These are phyloP conservation scores for Exophiala oligosperma DNA, from an alignment of 2,329 filamentous ascomycete genomes.

Conservation along the genomic window DNA sequence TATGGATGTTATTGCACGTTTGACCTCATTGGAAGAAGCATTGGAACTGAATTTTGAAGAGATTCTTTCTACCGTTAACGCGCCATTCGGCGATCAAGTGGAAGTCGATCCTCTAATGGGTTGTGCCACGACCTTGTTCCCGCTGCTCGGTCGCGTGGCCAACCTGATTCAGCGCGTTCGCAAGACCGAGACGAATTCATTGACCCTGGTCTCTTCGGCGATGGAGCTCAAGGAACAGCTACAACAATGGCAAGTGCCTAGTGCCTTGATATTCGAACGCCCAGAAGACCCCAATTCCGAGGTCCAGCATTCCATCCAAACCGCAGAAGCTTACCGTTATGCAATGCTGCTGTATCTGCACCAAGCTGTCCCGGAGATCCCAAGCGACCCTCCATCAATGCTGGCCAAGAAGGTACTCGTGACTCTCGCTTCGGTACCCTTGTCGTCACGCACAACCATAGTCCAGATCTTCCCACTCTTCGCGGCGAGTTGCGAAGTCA, in stretches of 20 bases:
- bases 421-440: constrained; percentile 63
- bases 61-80: constrained; percentile 39
- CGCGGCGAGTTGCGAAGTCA: constrained; percentile 65
- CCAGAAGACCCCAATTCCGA: constrained; percentile 65
- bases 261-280: constrained; percentile 52
- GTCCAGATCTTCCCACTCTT: constrained; percentile 70
- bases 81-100: constrained; percentile 46
- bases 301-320: constrained; percentile 65
- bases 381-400: constrained; percentile 56
- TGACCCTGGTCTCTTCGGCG: constrained; percentile 62
- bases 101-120: constrained; percentile 72
- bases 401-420: constrained; percentile 63
- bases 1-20: constrained; percentile 69
- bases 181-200: constrained; percentile 55
- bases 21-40: constrained; percentile 63
- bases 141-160: constrained; percentile 65
- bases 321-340: constrained; percentile 66
- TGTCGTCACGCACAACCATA: constrained; percentile 63
- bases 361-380: constrained; percentile 68
- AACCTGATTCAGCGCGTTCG: constrained; percentile 65
- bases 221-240: constrained; percentile 62
- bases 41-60: constrained; percentile 57
- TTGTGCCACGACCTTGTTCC: constrained; percentile 66
- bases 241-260: constrained; percentile 62
- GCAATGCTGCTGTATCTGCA: constrained; percentile 67